These are phyloP conservation scores for Penicillium lividum DNA, from an alignment of 495 filamentous ascomycete species.

Conservation along the genomic window DNA sequence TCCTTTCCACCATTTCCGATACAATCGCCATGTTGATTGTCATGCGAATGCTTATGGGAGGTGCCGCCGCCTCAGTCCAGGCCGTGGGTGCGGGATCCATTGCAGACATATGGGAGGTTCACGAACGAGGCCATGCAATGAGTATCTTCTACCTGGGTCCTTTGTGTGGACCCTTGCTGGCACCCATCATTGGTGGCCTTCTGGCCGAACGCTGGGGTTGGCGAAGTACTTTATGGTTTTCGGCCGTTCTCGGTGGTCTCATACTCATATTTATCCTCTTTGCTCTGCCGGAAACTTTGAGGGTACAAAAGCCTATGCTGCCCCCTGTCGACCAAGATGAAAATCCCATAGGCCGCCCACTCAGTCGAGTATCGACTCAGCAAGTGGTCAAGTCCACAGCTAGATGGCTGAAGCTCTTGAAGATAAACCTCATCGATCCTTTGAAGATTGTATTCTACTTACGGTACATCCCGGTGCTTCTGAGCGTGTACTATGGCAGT, in stretches of 20 bases:
- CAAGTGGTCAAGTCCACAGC: conserved; percentile 61
- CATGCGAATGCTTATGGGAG: conserved; percentile 80
- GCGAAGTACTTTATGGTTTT: conserved; percentile 87
- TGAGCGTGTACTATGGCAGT: conserved; percentile 80
- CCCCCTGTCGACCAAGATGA: conserved; percentile 19
- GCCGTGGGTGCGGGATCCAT: conserved; percentile 93
- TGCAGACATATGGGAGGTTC: conserved; percentile 84
- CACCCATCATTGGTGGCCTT: conserved; percentile 84
- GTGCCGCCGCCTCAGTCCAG: conserved; percentile 84
- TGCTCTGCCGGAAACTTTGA: conserved; percentile 70
- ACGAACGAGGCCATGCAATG: conserved; percentile 85
- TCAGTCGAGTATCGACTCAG: conserved; percentile 63
- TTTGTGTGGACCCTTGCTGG: conserved; percentile 79
- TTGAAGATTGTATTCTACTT: conserved; percentile 77
- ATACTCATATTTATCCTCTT: conserved; percentile 64
- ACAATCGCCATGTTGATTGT: conserved; percentile 85
- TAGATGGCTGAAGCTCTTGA: conserved; percentile 53
- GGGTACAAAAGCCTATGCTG: conserved; percentile 22
- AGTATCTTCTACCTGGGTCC: conserved; percentile 90
- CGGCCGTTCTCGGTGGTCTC: conserved; percentile 71
- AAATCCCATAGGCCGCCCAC: conserved; percentile 26
- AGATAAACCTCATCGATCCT: conserved; percentile 75
- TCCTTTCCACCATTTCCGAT: conserved; percentile 69
- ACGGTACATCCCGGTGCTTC: conserved; percentile 73
- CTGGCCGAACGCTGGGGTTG: conserved; percentile 72